Evolutionary conservation across 2,329 filamentous ascomycete species (phyloP).

Genomic region (Scedosporium apiospermum): DNA sequence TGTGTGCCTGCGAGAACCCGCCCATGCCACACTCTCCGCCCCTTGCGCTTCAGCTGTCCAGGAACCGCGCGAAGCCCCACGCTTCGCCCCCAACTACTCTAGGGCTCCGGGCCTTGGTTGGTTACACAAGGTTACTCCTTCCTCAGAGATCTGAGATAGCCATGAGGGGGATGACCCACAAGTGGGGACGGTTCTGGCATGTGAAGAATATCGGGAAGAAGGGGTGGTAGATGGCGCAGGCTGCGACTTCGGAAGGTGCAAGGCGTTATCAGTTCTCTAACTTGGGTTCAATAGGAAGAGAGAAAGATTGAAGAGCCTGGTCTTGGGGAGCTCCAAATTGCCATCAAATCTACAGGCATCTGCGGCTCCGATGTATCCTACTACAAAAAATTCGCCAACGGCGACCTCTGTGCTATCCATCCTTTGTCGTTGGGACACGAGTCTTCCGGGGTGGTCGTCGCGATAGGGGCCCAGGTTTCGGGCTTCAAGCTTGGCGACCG

Average conservation of each 20-base stretch:
- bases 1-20: background rate
- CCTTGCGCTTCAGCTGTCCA: conserved; percentile 13
- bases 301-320: conserved; percentile 37
- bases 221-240: conserved; percentile 9
- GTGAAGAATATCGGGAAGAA: conserved; percentile 7
- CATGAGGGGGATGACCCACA: background rate
- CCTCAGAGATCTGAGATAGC: background rate
- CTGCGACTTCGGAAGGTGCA: background rate
- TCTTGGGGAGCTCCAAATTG: conserved; percentile 51
- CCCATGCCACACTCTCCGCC: background rate
- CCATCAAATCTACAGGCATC: conserved; percentile 56
- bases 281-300: conserved; percentile 30
- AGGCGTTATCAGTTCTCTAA: conserved; percentile 11
- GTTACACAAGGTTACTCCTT: conserved; percentile 3
- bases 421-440: conserved; percentile 58
- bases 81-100: conserved; percentile 1
- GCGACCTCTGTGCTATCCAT: conserved; percentile 55
- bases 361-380: conserved; percentile 64
- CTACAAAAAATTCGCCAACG: conserved; percentile 64
- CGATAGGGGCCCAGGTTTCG: conserved; percentile 40
- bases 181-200: background rate
- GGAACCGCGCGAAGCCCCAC: background rate
- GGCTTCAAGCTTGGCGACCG: conserved; percentile 43
- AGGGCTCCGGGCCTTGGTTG: background rate
- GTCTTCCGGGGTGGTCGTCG: conserved; percentile 48